Evolutionary conservation across 192 early-diverging fungal genomes (phyloP).

Genomic region (Coemansia sp.): DNA sequence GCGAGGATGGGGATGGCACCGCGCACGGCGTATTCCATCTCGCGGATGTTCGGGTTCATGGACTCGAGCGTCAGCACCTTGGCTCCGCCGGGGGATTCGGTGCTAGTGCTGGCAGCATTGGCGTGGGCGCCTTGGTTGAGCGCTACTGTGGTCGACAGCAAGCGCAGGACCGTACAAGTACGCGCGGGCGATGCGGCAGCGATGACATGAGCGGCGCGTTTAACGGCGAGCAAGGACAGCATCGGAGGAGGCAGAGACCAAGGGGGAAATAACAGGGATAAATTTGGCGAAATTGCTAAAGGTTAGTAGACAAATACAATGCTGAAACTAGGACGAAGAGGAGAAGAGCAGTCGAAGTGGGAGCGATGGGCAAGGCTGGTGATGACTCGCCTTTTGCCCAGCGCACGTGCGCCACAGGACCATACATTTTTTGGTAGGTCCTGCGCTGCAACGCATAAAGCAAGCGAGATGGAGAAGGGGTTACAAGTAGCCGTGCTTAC

Average conservation of each 20-base stretch:
- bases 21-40: constrained; percentile 94
- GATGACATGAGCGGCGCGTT: constrained; percentile 2
- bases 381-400: not conserved
- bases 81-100: not conserved
- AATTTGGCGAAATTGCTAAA: not conserved
- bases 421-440: not conserved
- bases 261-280: not conserved
- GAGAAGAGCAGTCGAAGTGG: too few species aligned
- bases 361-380: not conserved
- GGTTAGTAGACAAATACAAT: not conserved
- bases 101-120: not conserved
- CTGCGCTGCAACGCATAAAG: not conserved
- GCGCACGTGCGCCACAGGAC: not conserved
- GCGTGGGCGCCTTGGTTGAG: constrained; percentile 11
- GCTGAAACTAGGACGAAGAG: not conserved
- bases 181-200: not conserved
- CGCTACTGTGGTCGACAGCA: constrained; percentile 31
- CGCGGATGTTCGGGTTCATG: constrained; percentile 72
- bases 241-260: not conserved
- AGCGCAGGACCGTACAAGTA: constrained; percentile 8
- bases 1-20: constrained; percentile 94
- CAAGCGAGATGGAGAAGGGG: not conserved
- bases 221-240: constrained; percentile 8
- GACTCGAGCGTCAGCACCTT: constrained; percentile 74
- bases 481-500: not conserved